Conservation (phyloP, 768 basidiomycete genomes). For the Fibroporia radiculosa region DNA sequence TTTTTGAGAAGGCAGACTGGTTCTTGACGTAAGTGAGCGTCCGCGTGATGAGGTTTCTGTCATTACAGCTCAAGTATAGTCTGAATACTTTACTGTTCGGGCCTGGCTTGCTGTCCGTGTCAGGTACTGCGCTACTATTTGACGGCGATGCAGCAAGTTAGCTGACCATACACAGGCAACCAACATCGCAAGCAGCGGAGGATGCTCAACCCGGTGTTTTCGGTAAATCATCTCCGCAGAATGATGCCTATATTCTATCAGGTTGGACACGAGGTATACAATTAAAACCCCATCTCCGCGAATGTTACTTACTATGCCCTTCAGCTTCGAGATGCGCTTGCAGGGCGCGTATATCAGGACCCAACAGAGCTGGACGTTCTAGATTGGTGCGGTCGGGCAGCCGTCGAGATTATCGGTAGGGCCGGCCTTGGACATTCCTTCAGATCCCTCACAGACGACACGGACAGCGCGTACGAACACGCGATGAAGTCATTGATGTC, state of each 20-base stretch:
- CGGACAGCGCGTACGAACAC: conserved; percentile 2
- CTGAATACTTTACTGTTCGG: conserved; percentile 14
- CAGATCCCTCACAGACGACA: conserved; percentile 27
- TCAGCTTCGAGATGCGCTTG: conserved; percentile 6
- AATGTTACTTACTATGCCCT: neutral
- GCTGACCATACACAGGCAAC: conserved; percentile 5
- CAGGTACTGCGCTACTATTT: conserved; percentile 11
- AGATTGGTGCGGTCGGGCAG: conserved; percentile 18
- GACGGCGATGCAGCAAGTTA: neutral
- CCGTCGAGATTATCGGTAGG: conserved; percentile 34
- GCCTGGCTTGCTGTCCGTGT: neutral
- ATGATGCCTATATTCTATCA: conserved; percentile 10
- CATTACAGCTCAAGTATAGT: conserved; percentile 7
- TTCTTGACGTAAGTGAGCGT: conserved; percentile 11
- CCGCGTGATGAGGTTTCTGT: neutral
- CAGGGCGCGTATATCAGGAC: neutral
- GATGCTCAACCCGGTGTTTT: conserved; percentile 17
- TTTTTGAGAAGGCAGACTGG: conserved; percentile 10
- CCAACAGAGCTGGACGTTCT: conserved; percentile 16
- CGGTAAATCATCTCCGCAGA: conserved; percentile 14
- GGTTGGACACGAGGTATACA: conserved; percentile 11
- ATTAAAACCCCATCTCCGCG: neutral
- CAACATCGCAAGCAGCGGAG: conserved; percentile 22
- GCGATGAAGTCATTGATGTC: conserved; percentile 22
- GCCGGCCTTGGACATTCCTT: conserved; percentile 36